Evolutionary conservation across 2,329 filamentous ascomycete species (phyloP).

Genomic region (Ceratocystiopsis sp.): DNA sequence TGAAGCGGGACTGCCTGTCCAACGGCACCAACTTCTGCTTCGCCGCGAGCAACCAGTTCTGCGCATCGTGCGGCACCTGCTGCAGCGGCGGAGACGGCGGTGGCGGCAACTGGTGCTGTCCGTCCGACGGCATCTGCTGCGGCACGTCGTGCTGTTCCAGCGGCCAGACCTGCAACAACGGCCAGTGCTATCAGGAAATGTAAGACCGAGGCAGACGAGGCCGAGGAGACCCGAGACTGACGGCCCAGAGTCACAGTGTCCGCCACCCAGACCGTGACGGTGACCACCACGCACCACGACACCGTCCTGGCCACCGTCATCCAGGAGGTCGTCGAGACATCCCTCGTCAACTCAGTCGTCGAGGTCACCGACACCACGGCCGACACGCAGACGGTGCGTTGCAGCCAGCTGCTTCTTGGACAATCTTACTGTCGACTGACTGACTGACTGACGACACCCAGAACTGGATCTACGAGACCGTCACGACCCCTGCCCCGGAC

Average conservation of each 20-base stretch:
- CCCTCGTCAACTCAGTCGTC: conserved; percentile 5
- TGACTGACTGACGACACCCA: background rate
- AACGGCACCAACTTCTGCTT: conserved; percentile 20
- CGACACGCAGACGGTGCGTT: conserved; percentile 10
- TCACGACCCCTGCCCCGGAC: conserved; percentile 1
- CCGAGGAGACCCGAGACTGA: background rate
- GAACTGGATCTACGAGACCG: conserved; percentile 9
- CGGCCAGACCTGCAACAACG: conserved; percentile 15
- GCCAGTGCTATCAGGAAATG: conserved; percentile 12
- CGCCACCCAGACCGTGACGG: conserved; percentile 1
- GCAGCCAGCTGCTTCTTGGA: background rate
- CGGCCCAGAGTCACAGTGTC: conserved; percentile 8
- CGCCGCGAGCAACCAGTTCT: conserved; percentile 13
- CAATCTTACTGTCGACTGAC: too few species aligned
- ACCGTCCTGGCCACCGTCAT: conserved; percentile 7
- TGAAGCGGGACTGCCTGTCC: conserved; percentile 14
- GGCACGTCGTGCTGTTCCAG: conserved; percentile 15
- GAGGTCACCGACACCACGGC: conserved; percentile 7
- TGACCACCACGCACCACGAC: conserved; percentile 4
- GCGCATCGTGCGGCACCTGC: conserved; percentile 15
- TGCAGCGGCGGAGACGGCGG: conserved; percentile 9
- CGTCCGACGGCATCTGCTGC: conserved; percentile 13
- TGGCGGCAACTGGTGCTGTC: conserved; percentile 13
- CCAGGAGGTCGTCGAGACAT: conserved; percentile 8
- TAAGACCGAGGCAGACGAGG: conserved; percentile 1